Percentiles rank a stretch among this genome's conserved stretches.
These are phyloP conservation scores for Paraleonurus japonicus DNA, from an alignment of 257 asterid genomes.

Conservation along the genomic window DNA sequence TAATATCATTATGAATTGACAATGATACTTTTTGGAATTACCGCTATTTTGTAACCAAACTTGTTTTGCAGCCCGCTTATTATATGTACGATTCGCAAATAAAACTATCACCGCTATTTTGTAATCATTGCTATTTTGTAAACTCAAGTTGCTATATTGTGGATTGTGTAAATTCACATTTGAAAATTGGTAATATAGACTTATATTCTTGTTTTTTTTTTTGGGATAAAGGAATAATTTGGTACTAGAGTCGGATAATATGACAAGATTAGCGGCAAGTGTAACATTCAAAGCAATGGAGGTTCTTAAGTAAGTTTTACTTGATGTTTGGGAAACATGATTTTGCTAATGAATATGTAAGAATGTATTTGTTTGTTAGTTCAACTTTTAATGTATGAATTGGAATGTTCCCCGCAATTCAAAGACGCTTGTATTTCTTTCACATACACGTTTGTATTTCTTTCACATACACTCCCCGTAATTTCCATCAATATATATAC, in stretches of 20 bases:
- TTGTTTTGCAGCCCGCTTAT: too few species aligned
- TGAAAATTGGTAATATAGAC: not conserved
- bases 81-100: too few species aligned
- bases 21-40: too few species aligned
- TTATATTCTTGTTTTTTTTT: not conserved
- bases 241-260: constrained; percentile 82
- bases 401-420: too few species aligned
- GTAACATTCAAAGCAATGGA: constrained; percentile 78
- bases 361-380: not conserved
- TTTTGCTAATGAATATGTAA: not conserved
- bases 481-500: too few species aligned
- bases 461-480: too few species aligned
- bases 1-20: too few species aligned
- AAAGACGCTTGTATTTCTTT: too few species aligned
- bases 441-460: too few species aligned
- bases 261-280: constrained; percentile 79
- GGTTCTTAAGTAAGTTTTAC: constrained; percentile 68
- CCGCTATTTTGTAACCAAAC: too few species aligned
- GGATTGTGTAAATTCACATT: not conserved
- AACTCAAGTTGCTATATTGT: not conserved
- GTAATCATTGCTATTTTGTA: too few species aligned
- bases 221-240: constrained; percentile 58
- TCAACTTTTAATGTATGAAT: not conserved
- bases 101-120: too few species aligned
- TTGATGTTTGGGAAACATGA: not conserved